phyloP scores from a whole-genome alignment of 495 filamentous ascomycete species.

The Aspergillus heteromorphus region DNA sequence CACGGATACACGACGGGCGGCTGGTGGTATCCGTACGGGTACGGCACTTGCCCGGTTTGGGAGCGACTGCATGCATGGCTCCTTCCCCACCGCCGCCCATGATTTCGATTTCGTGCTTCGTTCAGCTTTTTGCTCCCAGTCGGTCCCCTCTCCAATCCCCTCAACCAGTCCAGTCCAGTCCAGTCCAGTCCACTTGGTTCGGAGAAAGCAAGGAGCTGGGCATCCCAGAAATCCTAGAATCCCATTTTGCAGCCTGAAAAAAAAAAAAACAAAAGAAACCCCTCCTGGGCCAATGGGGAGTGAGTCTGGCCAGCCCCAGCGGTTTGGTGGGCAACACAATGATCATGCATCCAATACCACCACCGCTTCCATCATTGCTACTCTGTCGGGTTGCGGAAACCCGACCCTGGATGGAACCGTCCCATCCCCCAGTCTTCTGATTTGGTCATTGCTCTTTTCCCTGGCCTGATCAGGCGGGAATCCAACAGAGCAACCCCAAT shows the following conservation, averaged over 20 bases:
- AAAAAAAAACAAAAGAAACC: not conserved
- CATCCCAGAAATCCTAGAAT: no score
- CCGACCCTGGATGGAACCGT: not conserved
- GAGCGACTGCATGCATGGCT: not conserved
- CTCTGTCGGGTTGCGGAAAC: not conserved
- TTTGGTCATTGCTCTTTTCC: not conserved
- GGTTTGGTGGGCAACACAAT: not conserved
- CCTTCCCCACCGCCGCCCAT: not conserved
- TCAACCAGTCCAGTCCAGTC: not conserved
- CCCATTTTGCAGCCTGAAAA: not conserved
- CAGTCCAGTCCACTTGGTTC: not conserved
- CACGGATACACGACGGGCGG: not conserved
- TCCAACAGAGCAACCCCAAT: not conserved
- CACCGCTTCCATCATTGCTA: not conserved
- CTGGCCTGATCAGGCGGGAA: slow-evolving; percentile 1
- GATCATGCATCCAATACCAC: not conserved
- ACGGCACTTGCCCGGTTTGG: not conserved
- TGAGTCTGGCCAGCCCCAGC: not conserved
- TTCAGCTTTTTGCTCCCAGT: not conserved
- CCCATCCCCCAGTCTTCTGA: not conserved
- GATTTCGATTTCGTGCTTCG: not conserved
- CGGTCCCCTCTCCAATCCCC: not conserved
- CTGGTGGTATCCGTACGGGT: not conserved
- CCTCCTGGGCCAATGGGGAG: not conserved
- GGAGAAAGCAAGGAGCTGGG: not conserved